Conservation (phyloP, 805 yeast genomes). For the Myxozyma melibiosi region DNA sequence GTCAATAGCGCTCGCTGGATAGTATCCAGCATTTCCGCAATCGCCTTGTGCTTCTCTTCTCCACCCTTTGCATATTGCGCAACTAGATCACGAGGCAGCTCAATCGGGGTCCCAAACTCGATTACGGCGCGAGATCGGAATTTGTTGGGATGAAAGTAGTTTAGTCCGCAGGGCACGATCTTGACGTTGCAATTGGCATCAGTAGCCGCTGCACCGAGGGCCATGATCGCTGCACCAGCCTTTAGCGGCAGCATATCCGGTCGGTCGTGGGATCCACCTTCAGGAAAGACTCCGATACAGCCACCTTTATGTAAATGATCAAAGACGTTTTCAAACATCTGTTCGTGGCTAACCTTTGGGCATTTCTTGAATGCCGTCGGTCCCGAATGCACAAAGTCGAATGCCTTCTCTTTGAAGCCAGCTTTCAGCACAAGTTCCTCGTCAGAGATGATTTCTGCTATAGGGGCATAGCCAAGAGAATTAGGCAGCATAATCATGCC, state of each 20-base stretch:
- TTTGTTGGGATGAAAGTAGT: constrained; percentile 93
- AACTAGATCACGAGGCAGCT: constrained; percentile 62
- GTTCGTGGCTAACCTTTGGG: constrained; percentile 79
- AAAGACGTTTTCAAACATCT: constrained; percentile 81
- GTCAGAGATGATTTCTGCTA: constrained; percentile 68
- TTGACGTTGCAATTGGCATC: constrained; percentile 75
- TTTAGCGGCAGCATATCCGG: constrained; percentile 88
- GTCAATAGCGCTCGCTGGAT: constrained; percentile 79
- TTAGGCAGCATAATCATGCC: constrained; percentile 80
- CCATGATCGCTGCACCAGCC: constrained; percentile 98
- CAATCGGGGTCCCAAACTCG: constrained; percentile 89
- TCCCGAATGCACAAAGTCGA: constrained; percentile 45
- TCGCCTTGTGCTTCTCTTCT: constrained; percentile 72
- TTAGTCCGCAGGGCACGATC: constrained; percentile 96
- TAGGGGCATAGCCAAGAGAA: constrained; percentile 73
- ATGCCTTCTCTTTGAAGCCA: constrained; percentile 61
- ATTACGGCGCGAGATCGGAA: constrained; percentile 94
- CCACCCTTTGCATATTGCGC: constrained; percentile 62
- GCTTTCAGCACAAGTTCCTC: constrained; percentile 67
- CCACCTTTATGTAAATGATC: constrained; percentile 77
- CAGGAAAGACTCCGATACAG: constrained; percentile 92
- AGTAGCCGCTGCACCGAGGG: constrained; percentile 84
- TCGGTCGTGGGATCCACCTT: constrained; percentile 97
- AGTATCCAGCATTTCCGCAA: constrained; percentile 67
- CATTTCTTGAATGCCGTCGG: constrained; percentile 73